These are phyloP conservation scores for Lachancea lanzarotensis DNA, from an alignment of 805 yeast genomes.

Conservation along the genomic window DNA sequence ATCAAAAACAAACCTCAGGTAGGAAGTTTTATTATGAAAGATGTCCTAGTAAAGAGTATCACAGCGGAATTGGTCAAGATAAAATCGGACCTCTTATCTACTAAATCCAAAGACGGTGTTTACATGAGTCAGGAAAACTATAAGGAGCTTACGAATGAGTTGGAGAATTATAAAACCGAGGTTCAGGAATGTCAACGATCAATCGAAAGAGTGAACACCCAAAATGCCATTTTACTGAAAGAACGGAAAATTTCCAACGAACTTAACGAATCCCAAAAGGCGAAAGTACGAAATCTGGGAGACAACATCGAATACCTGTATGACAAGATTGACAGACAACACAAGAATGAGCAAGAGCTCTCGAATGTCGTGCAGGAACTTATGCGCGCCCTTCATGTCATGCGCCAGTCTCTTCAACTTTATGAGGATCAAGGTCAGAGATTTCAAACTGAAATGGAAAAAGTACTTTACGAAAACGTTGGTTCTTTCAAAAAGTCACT, in stretches of 20 bases:
- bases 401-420: slow-evolving; percentile 19
- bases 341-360: slow-evolving; percentile 24
- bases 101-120: slow-evolving; percentile 59
- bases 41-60: slow-evolving; percentile 40
- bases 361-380: slow-evolving; percentile 19
- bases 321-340: slow-evolving; percentile 23
- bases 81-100: slow-evolving; percentile 54
- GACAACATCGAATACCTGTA: slow-evolving; percentile 22
- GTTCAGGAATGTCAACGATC: slow-evolving; percentile 41
- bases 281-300: slow-evolving; percentile 22
- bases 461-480: slow-evolving; percentile 21
- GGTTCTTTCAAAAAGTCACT: slow-evolving; percentile 15
- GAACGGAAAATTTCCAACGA: slow-evolving; percentile 28
- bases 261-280: slow-evolving; percentile 22
- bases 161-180: slow-evolving; percentile 45
- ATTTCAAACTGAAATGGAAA: slow-evolving; percentile 18
- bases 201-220: slow-evolving; percentile 36
- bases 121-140: slow-evolving; percentile 57
- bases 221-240: slow-evolving; percentile 29
- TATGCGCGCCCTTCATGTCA: slow-evolving; percentile 14
- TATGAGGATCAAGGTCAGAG: slow-evolving; percentile 20
- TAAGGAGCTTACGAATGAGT: slow-evolving; percentile 42
- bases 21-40: slow-evolving; percentile 53
- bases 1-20: slow-evolving; percentile 68
- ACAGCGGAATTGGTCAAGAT: slow-evolving; percentile 43